These are phyloP conservation scores for Cymbidium sinense DNA, from an alignment of 106 monocot genomes.

Conservation along the genomic window DNA sequence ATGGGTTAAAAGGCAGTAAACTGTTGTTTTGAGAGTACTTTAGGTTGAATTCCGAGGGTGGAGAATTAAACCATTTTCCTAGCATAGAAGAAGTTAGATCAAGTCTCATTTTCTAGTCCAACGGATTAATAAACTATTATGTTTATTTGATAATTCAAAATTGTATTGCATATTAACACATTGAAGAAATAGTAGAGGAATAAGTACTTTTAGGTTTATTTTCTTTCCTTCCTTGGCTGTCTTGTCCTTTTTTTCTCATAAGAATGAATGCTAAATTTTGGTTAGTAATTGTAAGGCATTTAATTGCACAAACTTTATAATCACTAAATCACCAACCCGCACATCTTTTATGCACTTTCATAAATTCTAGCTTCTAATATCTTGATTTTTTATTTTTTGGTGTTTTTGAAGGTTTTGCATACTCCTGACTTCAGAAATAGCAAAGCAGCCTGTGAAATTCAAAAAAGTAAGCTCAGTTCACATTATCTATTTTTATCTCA, in stretches of 20 bases:
- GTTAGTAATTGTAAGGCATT: background rate
- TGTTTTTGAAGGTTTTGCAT: constrained; percentile 10
- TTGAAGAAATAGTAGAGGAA: too few species aligned
- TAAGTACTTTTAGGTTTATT: background rate
- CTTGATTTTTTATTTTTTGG: background rate
- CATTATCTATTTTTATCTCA: background rate
- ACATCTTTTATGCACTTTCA: background rate
- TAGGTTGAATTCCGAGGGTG: background rate
- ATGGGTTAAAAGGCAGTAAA: background rate
- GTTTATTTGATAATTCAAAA: background rate
- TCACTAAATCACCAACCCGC: too few species aligned
- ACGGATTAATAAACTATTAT: background rate
- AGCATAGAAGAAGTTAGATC: background rate
- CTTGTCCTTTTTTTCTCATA: background rate
- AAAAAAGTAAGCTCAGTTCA: constrained; percentile 14
- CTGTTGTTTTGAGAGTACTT: background rate
- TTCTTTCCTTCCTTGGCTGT: background rate
- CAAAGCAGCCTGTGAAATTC: constrained; percentile 17
- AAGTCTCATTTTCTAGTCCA: background rate
- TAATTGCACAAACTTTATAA: background rate
- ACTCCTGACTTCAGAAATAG: constrained; percentile 14
- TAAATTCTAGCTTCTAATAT: background rate
- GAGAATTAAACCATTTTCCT: background rate
- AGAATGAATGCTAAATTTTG: background rate
- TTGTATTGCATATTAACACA: too few species aligned